Base-by-base conservation (phyloP, 306 rosid species). In the Carpinus fangiana region DNA sequence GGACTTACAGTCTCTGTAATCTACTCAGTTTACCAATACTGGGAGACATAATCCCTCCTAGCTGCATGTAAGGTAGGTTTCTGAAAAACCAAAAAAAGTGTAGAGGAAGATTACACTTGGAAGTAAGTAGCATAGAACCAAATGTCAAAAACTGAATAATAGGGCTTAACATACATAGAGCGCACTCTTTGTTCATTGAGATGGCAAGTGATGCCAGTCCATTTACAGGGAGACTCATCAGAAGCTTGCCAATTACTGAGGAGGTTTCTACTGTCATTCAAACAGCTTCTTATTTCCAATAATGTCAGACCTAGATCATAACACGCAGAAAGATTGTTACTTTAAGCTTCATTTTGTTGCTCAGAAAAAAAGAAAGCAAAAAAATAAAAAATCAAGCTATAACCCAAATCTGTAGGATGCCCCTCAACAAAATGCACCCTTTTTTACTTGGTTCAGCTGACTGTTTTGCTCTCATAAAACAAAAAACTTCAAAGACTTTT, bases 171-270 rank as follows among this genome's bases (percentile, higher is more conserved):
- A 47, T 91, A 96, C 99, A 96, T 89, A 34, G 92, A 81, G 66
- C 88, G 76, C 70, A 96, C 98, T 75, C 92, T 80, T 79, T 81
- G 92, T 70, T 93, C 98, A 57, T 79, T 83, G 21, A 92, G 86
- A 88, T 91, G 84, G 84, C 99, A 93, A 73, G 91, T 36, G 80
- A 93, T 89, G n/a, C 99, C 99, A 78, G 96, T 90, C 99, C 99
- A 96, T 23, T 83, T 43, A 88, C 99, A 96, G 57, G 92, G 98
- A 79, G 97, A 86, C 60, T 83, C 96, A 83, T 91, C 97, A 13
- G 86, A 55, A 74, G 83, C 88, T 73, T 74, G 78, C 99, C 99
- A 96, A 84, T 93, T 85, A 46, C 86, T 83, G 13, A 96, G 98
- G 75, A 82, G 75, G 81, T 90, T 82, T 77, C 54, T 84, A 34